Conservation (phyloP, 257 asterid species). For the Gentiana macrophylla region DNA sequence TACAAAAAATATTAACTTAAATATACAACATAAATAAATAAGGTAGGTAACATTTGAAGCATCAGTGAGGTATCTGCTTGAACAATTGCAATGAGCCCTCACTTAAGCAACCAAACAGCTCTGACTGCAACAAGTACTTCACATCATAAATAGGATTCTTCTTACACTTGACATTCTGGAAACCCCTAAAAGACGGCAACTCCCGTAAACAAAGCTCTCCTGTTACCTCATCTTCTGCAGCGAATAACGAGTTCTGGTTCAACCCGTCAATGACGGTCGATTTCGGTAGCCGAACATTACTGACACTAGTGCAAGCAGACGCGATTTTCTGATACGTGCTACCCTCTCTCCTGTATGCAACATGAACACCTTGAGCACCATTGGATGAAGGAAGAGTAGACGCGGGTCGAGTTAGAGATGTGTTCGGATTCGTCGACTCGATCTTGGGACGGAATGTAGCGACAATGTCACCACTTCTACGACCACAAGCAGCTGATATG, state of each 20-base stretch:
- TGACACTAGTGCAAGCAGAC: slow-evolving; percentile 43
- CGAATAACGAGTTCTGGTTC: slow-evolving; percentile 39
- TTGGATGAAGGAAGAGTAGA: slow-evolving; percentile 25
- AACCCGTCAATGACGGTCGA: slow-evolving; percentile 54
- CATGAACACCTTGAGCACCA: slow-evolving; percentile 52
- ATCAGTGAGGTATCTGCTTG: neutral
- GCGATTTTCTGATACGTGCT: slow-evolving; percentile 39
- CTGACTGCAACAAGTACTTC: slow-evolving; percentile 38
- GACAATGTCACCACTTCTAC: slow-evolving; percentile 44
- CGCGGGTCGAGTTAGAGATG: slow-evolving; percentile 33
- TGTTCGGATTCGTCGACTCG: slow-evolving; percentile 22
- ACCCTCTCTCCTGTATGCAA: slow-evolving; percentile 43
- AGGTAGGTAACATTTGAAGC: no score
- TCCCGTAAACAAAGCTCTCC: slow-evolving; percentile 53
- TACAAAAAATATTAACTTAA: no score
- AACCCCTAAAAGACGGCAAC: slow-evolving; percentile 40
- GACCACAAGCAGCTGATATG: slow-evolving; percentile 67
- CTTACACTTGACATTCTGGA: slow-evolving; percentile 32
- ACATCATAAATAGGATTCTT: slow-evolving; percentile 49
- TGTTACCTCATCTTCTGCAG: slow-evolving; percentile 52
- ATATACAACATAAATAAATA: no score
- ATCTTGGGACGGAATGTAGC: slow-evolving; percentile 90
- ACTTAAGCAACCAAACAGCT: slow-evolving; percentile 59
- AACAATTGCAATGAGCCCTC: slow-evolving; percentile 48
- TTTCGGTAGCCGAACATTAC: slow-evolving; percentile 55